Conservation (phyloP, 495 filamentous ascomycete genomes). For the Usnea hakonensis region DNA sequence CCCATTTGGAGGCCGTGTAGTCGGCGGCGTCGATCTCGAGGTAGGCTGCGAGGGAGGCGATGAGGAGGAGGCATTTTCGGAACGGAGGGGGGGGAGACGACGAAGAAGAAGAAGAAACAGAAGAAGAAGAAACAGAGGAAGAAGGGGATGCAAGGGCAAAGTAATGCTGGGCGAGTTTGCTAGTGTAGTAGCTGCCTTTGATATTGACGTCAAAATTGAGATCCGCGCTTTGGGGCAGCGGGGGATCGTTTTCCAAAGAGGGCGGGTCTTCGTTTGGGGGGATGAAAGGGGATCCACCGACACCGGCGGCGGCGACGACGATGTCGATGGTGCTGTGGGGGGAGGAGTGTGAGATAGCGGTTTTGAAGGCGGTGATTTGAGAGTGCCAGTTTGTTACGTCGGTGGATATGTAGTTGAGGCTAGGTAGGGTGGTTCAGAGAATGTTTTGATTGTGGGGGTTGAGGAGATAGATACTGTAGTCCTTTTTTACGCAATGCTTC, state of each 20-base stretch:
- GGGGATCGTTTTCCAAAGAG: constrained; percentile 8
- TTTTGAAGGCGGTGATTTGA: constrained; percentile 18
- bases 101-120: too few relatives aligned
- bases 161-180: constrained; percentile 17
- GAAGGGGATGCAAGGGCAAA: constrained; percentile 4
- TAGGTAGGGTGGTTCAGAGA: too few relatives aligned
- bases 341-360: constrained; percentile 3
- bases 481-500: not conserved
- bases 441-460: too few relatives aligned
- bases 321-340: constrained; percentile 4
- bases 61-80: constrained; percentile 23
- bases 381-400: constrained; percentile 16
- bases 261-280: not conserved
- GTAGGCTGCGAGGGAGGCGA: constrained; percentile 30
- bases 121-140: too few relatives aligned
- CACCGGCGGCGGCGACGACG: constrained; percentile 11
- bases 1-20: constrained; percentile 29
- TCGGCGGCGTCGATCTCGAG: constrained; percentile 23
- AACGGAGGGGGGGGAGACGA: not conserved
- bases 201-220: constrained; percentile 9
- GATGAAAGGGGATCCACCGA: not conserved
- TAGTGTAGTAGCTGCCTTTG: constrained; percentile 12
- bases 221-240: not conserved
- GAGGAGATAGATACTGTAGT: too few relatives aligned
- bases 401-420: constrained; percentile 2